phyloP scores from a whole-genome alignment of 148 eudicot genomes.

The Rhododendron ferrugineum region DNA sequence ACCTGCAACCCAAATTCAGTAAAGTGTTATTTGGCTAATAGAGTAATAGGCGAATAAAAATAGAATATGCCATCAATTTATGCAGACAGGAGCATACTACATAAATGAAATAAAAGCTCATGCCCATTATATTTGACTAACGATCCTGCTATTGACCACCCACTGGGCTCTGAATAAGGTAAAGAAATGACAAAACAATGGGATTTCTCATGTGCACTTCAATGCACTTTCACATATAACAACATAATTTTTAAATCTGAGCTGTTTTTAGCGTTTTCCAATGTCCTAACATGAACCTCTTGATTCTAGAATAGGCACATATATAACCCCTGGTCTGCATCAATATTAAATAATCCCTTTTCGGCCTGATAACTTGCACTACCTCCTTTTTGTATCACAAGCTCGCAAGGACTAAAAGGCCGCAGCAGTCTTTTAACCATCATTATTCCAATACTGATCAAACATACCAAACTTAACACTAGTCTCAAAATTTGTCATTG shows the following conservation, averaged over 20 bases:
- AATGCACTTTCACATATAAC: not conserved
- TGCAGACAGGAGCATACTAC: not conserved
- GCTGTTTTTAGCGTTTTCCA: not conserved
- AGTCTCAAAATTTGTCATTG: not conserved
- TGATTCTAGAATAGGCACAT: not conserved
- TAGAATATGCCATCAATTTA: not conserved
- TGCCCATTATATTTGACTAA: not conserved
- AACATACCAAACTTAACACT: not conserved
- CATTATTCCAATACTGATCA: not conserved
- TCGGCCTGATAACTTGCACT: not conserved
- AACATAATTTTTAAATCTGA: not conserved
- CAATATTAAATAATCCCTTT: not conserved
- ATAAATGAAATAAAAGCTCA: not conserved
- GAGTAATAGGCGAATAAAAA: not conserved
- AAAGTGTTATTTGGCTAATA: not conserved
- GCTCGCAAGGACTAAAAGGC: not conserved
- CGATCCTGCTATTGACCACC: not conserved
- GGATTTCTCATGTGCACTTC: not conserved
- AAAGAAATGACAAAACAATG: not conserved
- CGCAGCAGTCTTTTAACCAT: not conserved
- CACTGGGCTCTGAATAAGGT: not conserved
- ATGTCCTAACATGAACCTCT: not conserved
- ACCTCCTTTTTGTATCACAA: not conserved
- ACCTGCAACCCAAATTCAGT: slow-evolving; percentile 19
- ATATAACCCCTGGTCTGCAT: not conserved